Base-by-base conservation (phyloP, 371 early-diverging fungal genomes). In the Mucor lusitanicus region DNA sequence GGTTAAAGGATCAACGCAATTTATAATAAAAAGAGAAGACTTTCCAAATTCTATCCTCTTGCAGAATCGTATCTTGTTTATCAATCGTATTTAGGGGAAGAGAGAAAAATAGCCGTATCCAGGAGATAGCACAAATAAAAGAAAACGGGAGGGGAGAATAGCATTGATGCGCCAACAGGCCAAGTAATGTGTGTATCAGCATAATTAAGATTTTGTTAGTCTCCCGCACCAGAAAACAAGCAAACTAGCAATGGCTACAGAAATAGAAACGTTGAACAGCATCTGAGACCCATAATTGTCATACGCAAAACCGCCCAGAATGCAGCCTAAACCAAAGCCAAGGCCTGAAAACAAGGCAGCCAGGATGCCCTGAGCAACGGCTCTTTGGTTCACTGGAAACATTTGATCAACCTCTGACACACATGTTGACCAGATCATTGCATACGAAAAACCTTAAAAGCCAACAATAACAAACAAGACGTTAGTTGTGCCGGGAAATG, bases 331-430 rank as follows among this genome's bases (percentile, higher is more conserved):
- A 13, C 82, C 82, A 65, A 68, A 78, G 0, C 82, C 82, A 23
- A 79, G 64, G 6, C 82, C 82, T 1, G 73, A 67, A 48, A 79
- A 79, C 21, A 78, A 48, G 1, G 76, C 74, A 11, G 79, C 82
- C 17, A 81, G 32, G 30, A 79, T 75, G 17, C 82, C 82, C 64
- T 81, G 82, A 30, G 79, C 82, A 37, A 81, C 63, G 12, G 79
- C 77, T 19, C 82, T 73, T 63, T 81, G 82, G 55, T 79, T 71
- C 3, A 65, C 68, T 30, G 82, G 77, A 35, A 81, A 81, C 59
- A 77, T 77, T 0, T 64, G 59, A 32, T 81, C 82, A 0, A 79
- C 82, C 68, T 81, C 77, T 35, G 73, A 72, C 19, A 81, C 82
- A 23, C 75, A 73, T 9, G 79, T 78, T 5, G 79, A 78, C 82